These are phyloP conservation scores for Dioscorea cayenensis DNA, from an alignment of 116 monocot species.

Conservation along the genomic window DNA sequence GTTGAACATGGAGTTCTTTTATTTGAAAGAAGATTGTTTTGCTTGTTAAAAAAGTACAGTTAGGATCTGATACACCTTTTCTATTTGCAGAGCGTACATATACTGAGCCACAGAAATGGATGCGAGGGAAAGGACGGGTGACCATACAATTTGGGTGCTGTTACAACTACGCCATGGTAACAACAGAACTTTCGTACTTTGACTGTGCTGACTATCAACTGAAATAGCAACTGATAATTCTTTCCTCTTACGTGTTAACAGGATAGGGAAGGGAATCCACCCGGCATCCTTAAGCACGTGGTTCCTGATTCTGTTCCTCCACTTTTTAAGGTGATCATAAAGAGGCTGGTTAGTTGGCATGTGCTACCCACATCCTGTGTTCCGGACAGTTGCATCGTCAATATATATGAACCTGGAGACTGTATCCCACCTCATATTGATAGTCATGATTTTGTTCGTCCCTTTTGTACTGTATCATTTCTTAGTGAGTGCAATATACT, in stretches of 20 bases:
- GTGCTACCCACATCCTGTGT: conserved; percentile 70
- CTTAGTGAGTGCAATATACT: conserved; percentile 65
- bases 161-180: conserved; percentile 71
- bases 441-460: conserved; percentile 75
- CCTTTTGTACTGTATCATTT: conserved; percentile 74
- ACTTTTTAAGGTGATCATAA: conserved; percentile 74
- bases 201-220: not conserved
- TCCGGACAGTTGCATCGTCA: conserved; percentile 84
- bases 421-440: conserved; percentile 85
- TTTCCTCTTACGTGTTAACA: conserved; percentile 16
- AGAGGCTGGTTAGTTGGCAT: conserved; percentile 71
- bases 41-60: not conserved
- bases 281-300: conserved; percentile 51
- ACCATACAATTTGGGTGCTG: conserved; percentile 95
- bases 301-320: conserved; percentile 55
- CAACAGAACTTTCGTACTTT: not conserved
- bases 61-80: conserved; percentile 2
- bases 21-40: not conserved
- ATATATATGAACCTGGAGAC: conserved; percentile 81
- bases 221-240: not conserved
- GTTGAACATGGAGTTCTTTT: not conserved
- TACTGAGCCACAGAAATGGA: conserved; percentile 62
- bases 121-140: conserved; percentile 68
- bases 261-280: conserved; percentile 78
- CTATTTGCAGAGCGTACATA: conserved; percentile 60